Conservation (phyloP, 2,329 filamentous ascomycete genomes). For the Venturia carpophila region DNA sequence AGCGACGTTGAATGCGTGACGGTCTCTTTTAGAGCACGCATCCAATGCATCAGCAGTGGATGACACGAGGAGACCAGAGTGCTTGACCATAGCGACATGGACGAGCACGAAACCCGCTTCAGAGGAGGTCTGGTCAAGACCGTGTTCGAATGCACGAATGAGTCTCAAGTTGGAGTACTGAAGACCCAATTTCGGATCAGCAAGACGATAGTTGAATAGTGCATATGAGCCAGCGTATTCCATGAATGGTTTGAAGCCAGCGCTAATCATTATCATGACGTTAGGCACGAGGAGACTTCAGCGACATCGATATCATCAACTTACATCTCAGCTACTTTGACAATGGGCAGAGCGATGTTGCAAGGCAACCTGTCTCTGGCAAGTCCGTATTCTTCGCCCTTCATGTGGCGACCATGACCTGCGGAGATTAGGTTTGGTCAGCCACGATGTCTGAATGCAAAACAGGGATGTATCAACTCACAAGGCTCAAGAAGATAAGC, state of each 20-base stretch:
- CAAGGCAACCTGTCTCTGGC: constrained; percentile 65
- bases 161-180: constrained; percentile 63
- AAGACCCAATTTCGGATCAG: constrained; percentile 46
- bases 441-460: not conserved
- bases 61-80: constrained; percentile 69
- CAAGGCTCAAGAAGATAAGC: constrained; percentile 89
- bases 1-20: constrained; percentile 52
- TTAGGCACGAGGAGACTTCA: not conserved
- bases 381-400: constrained; percentile 67
- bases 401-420: constrained; percentile 31
- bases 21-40: constrained; percentile 35
- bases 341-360: constrained; percentile 72
- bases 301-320: constrained; percentile 32
- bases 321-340: constrained; percentile 77
- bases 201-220: constrained; percentile 56
- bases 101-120: constrained; percentile 95
- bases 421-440: not conserved
- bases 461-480: constrained; percentile 53
- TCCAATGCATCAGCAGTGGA: constrained; percentile 63
- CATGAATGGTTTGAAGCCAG: constrained; percentile 86
- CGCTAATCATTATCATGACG: constrained; percentile 34
- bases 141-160: constrained; percentile 83
- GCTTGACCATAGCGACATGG: constrained; percentile 89
- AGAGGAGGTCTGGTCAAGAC: constrained; percentile 76
- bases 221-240: constrained; percentile 63